These are phyloP conservation scores for Moringa oleifera DNA, from an alignment of 345 rosid species.

Conservation along the genomic window DNA sequence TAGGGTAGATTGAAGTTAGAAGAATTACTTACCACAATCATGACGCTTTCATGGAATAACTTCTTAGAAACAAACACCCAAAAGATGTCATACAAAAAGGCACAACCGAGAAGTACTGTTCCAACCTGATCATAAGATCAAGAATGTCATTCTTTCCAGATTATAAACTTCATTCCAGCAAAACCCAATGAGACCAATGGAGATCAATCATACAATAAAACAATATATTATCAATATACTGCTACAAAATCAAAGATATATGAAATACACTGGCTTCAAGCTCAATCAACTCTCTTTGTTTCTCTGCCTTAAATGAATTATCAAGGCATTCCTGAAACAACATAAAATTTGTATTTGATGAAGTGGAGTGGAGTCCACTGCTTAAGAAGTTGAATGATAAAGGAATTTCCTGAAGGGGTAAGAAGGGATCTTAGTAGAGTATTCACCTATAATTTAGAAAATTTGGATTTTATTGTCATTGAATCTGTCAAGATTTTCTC, in stretches of 20 bases:
- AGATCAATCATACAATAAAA: neutral
- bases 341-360: too few relatives aligned
- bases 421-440: too few relatives aligned
- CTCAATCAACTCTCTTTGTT: too few relatives aligned
- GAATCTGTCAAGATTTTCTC: neutral
- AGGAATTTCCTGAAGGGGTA: too few relatives aligned
- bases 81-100: constrained; percentile 93
- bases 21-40: constrained; percentile 84
- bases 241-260: too few relatives aligned
- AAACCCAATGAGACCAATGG: neutral
- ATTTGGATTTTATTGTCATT: neutral
- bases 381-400: too few relatives aligned
- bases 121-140: constrained; percentile 65
- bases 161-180: neutral
- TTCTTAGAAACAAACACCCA: constrained; percentile 98
- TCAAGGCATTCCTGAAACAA: too few relatives aligned
- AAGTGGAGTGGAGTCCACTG: too few relatives aligned
- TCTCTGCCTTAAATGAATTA: too few relatives aligned
- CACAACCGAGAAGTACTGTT: constrained; percentile 92
- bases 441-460: too few relatives aligned
- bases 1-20: constrained; percentile 5
- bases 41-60: constrained; percentile 93
- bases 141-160: neutral
- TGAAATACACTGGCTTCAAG: too few relatives aligned
- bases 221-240: too few relatives aligned